Evolutionary conservation across 305 asterid genomes (phyloP), one percentile per base, ranked within the genome.

Genomic region (Rubia balearica): DNA sequence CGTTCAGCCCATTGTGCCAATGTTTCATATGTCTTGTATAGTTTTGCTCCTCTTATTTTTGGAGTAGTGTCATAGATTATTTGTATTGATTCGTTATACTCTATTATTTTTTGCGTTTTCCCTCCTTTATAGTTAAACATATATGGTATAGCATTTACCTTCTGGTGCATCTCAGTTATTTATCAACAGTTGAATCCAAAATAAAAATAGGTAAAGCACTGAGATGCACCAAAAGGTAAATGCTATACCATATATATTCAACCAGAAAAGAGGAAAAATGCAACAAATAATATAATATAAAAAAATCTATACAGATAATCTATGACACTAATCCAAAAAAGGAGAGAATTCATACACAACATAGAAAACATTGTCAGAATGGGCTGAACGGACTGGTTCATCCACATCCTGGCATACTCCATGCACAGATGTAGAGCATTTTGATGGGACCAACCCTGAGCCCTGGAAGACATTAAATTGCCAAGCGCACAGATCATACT

Each of bases 361-460:
- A 83, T 76, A 72, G 27, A 40, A 6, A 84, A 78, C 41, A 83
- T 76, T 11, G 88, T 80, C 6, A 49, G 86, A 14, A 91, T 76
- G n/a, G 83, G 89, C 79, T 84, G 83, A 42, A 82, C 87, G 6
- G 90, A 85, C 51, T 83, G 79, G 11, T 77, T 76, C 62, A 91
- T 81, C 98, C 98, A 94, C n/a, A 82, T 84, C 85, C 85, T 87
- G 2, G 98, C 98, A 73, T 81, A 92, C 77, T 89, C 94, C 74
- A 85, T 76, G 33, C 99, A 91, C 71, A 66, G 64, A 68, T 71
- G 77, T 83, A 94, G 67, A 8, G 99, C 89, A 49, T 83, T 72
- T 84, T 89, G 83, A 65, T 94, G 99, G 11, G 98, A 84, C 82
- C 88, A 80, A 73, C 81, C 71, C 27, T 74, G 85, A 10, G 95